Evolutionary conservation across 257 asterid species (phyloP), one percentile per base, ranked within the genome.

Genomic region (Petrea volubilis): DNA sequence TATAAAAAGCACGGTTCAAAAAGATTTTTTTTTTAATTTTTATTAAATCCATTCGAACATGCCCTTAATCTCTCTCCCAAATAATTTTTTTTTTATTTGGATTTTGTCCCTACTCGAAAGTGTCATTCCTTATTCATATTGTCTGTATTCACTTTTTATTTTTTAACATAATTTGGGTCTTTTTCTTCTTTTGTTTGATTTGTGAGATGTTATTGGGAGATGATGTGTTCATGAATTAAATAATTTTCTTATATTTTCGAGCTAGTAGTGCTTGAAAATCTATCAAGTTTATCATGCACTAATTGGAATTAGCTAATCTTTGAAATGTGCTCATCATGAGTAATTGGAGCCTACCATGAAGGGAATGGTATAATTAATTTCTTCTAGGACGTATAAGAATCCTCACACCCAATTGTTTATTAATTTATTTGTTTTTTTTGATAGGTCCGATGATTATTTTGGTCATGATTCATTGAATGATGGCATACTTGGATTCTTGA

Each of bases 271-370:
- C 2, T 20, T 56, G 40, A 11, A 23, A 7, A n/a, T 15, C n/a
- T 24, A 23, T n/a, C 1, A 14, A 15, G 14, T 58, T 58, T 14
- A 64, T 15, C 27, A 31, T 47, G 11, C 9, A 21, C 33, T 8
- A 34, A 10, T 50, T 46, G 51, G 41, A 14, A 8, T 21, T 33
- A 33, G 2, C 64, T 43, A 46, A 43, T 63, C 7, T n/a, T 21
- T 12, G 27, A 3, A 1, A 44, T 36, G 63, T 74, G 73, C 7
- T 43, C 63, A 51, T 71, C 20, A 14, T 75, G 21, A 61, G 73
- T 61, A 27, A 51, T 34, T 70, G 75, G 80, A 75, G 69, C 80
- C 78, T 18, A 52, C 59, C 36, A n/a, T 29, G 28, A 25, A 14
- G 33, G 34, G 49, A 14, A 20, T 60, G 28, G 40, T 18, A 24